These are phyloP conservation scores for Claviceps quebecensis DNA, from an alignment of 2,329 filamentous ascomycete species.

Conservation along the genomic window DNA sequence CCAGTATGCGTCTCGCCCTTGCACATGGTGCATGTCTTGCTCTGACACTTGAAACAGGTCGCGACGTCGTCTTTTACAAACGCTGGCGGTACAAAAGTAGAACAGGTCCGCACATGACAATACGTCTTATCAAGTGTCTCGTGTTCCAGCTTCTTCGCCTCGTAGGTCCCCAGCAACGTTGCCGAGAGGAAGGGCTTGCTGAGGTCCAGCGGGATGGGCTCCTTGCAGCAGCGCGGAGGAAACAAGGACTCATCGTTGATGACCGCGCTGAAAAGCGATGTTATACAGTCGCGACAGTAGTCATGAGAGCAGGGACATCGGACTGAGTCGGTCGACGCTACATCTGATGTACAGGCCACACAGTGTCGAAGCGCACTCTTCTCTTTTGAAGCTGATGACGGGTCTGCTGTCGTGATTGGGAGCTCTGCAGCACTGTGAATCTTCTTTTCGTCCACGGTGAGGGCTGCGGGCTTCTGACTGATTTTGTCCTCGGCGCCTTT, in stretches of 20 bases:
- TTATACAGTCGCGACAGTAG: conserved; percentile 38
- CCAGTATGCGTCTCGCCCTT: conserved; percentile 30
- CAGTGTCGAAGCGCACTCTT: background rate
- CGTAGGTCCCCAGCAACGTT: conserved; percentile 22
- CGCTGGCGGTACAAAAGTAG: conserved; percentile 27
- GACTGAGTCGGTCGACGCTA: background rate
- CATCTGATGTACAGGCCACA: background rate
- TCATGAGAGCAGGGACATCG: conserved; percentile 20
- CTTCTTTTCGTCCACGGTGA: background rate
- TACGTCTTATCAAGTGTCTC: conserved; percentile 34
- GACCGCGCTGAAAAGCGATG: conserved; percentile 25
- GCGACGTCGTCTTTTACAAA: conserved; percentile 21
- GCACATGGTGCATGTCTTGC: conserved; percentile 35
- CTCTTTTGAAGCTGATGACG: too few species aligned
- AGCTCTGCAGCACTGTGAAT: too few species aligned
- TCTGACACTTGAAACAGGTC: conserved; percentile 27
- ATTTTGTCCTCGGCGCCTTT: background rate
- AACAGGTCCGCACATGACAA: conserved; percentile 31
- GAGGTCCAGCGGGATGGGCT: conserved; percentile 23
- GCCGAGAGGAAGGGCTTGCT: conserved; percentile 22
- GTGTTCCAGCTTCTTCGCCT: conserved; percentile 33
- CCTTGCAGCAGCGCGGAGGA: conserved; percentile 38
- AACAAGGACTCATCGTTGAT: conserved; percentile 37
- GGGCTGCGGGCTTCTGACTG: background rate
- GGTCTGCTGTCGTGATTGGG: too few species aligned